These are phyloP conservation scores for Aspergillus cristatus DNA, from an alignment of 495 filamentous ascomycete species.

Conservation along the genomic window DNA sequence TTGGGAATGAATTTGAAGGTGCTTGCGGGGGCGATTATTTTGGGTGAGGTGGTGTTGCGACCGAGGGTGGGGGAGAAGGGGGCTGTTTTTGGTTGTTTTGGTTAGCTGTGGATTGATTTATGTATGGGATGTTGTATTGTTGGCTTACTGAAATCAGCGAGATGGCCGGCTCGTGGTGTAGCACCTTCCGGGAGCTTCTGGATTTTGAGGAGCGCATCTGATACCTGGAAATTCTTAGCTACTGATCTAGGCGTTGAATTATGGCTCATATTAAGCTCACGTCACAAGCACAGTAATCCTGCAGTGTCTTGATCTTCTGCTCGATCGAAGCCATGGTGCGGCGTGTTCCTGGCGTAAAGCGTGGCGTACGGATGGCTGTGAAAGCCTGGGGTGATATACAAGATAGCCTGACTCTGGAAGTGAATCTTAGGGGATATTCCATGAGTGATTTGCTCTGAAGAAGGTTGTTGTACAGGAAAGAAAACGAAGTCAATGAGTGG, in stretches of 20 bases:
- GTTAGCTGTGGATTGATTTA: slow-evolving; percentile 2
- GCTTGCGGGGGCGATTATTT: slow-evolving; percentile 48
- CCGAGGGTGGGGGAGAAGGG: slow-evolving; percentile 26
- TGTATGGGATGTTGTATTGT: too few species aligned
- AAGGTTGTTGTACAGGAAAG: neutral
- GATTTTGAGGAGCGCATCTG: slow-evolving; percentile 54
- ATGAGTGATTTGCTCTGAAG: neutral
- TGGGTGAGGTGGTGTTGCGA: slow-evolving; percentile 21
- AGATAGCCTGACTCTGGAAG: neutral
- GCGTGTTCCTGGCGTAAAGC: slow-evolving; percentile 5
- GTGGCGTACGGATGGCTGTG: too few species aligned
- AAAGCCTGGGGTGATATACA: neutral
- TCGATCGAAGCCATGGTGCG: slow-evolving; percentile 22
- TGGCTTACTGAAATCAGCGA: slow-evolving; percentile 52
- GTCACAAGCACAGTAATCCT: slow-evolving; percentile 41
- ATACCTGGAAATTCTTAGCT: slow-evolving; percentile 38
- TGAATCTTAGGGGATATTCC: neutral
- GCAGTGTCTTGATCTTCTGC: slow-evolving; percentile 25
- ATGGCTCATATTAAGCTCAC: slow-evolving; percentile 12
- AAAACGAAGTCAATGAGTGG: neutral
- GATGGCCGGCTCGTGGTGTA: slow-evolving; percentile 41
- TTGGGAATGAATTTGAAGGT: slow-evolving; percentile 57
- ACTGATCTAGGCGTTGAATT: slow-evolving; percentile 1
- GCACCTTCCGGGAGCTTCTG: slow-evolving; percentile 35
- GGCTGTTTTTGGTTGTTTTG: slow-evolving; percentile 9